Conservation (phyloP, 306 rosid genomes). For the Dryas octopetala region DNA sequence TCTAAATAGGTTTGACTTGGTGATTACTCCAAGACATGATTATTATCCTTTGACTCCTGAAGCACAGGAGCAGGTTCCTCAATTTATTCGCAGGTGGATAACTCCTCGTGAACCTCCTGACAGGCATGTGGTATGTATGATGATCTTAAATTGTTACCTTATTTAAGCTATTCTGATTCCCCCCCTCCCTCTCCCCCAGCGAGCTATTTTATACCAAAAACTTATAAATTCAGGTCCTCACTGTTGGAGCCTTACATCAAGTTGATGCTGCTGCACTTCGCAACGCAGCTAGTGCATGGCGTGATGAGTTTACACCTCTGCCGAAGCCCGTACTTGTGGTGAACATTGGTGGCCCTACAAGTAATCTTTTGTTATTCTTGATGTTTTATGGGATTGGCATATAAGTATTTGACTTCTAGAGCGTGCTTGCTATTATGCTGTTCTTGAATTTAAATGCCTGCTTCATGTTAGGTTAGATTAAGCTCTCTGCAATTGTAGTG, state of each 20-base stretch:
- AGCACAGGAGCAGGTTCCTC: slow-evolving; percentile 78
- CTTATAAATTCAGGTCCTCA: slow-evolving; percentile 63
- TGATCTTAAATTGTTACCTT: not conserved
- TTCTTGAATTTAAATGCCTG: not conserved
- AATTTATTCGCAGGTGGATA: slow-evolving; percentile 74
- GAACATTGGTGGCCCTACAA: slow-evolving; percentile 79
- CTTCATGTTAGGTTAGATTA: slow-evolving; percentile 9
- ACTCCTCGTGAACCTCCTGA: slow-evolving; percentile 89
- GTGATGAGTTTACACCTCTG: slow-evolving; percentile 71
- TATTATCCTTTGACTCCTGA: slow-evolving; percentile 81
- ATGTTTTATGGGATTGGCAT: slow-evolving; percentile 3
- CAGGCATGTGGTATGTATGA: slow-evolving; percentile 72
- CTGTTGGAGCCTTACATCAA: slow-evolving; percentile 85
- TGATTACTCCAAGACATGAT: slow-evolving; percentile 86
- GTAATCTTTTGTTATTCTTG: slow-evolving; percentile 40
- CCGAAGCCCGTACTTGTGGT: slow-evolving; percentile 85
- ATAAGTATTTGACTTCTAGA: not conserved
- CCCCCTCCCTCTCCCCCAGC: not conserved
- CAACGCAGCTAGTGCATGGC: slow-evolving; percentile 78
- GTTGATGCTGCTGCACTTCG: slow-evolving; percentile 80
- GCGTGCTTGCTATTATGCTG: slow-evolving; percentile 5
- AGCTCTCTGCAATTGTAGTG: not conserved
- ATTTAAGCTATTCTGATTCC: slow-evolving; percentile 13
- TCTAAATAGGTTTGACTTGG: slow-evolving; percentile 85
- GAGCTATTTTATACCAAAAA: slow-evolving; percentile 18